Evolutionary conservation across 225 moss, liverwort and hornwort genomes (phyloP).

Genomic region (Takakia lepidozioides): DNA sequence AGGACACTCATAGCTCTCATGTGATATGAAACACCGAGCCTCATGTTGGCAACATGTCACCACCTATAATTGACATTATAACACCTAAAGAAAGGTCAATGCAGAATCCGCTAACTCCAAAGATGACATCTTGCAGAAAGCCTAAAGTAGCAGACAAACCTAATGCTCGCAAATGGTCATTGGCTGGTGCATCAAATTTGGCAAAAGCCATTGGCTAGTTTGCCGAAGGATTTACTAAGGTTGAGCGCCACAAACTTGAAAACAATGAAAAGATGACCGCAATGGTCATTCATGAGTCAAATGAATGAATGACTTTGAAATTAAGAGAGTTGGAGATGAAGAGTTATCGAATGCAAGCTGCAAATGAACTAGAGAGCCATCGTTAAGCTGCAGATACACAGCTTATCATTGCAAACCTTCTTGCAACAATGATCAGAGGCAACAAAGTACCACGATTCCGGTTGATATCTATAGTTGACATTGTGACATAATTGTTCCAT

Average conservation of each 20-base stretch:
- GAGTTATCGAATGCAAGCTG: too few relatives aligned
- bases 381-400: too few relatives aligned
- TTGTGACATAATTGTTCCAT: too few relatives aligned
- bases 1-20: background rate
- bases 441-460: too few relatives aligned
- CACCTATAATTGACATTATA: background rate
- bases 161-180: background rate
- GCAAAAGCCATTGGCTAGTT: background rate
- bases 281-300: background rate
- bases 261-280: background rate
- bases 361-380: too few relatives aligned
- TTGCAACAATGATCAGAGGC: too few relatives aligned
- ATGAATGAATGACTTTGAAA: background rate
- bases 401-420: too few relatives aligned
- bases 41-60: background rate
- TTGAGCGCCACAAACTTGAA: background rate
- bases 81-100: background rate
- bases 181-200: background rate
- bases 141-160: background rate
- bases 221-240: background rate
- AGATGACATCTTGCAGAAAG: background rate
- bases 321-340: too few relatives aligned
- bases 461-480: too few relatives aligned
- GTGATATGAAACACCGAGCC: too few relatives aligned
- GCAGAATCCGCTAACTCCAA: background rate